phyloP scores from a whole-genome alignment of 139 green algal genomes.

The Marvania coccoides region DNA sequence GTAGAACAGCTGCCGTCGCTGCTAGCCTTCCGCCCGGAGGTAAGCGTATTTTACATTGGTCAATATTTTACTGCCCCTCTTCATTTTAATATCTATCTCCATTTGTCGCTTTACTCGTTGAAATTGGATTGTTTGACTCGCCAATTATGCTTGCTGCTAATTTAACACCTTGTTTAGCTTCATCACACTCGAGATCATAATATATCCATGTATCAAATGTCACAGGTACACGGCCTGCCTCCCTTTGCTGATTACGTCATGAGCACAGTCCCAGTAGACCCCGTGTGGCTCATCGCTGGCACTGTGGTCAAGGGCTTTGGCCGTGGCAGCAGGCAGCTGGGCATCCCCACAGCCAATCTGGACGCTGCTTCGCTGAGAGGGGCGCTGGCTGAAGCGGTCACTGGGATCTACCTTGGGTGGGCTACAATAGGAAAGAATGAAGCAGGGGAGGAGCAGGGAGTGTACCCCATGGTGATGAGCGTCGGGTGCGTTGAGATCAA shows the following conservation, averaged over 20 bases:
- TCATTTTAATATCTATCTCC: too few species aligned
- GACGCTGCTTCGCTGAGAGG: slow-evolving; percentile 43
- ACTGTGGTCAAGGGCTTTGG: slow-evolving; percentile 90
- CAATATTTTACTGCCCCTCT: too few species aligned
- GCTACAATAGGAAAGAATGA: slow-evolving; percentile 5
- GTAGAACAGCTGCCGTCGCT: slow-evolving; percentile 61
- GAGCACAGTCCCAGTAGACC: slow-evolving; percentile 42
- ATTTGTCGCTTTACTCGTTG: too few species aligned
- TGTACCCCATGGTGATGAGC: slow-evolving; percentile 33
- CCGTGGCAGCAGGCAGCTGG: slow-evolving; percentile 75
- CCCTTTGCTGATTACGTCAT: slow-evolving; percentile 46
- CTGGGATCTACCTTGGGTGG: slow-evolving; percentile 53
- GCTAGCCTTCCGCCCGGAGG: slow-evolving; percentile 63
- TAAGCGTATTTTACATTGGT: too few species aligned
- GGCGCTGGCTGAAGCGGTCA: slow-evolving; percentile 55
- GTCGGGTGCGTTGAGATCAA: too few species aligned
- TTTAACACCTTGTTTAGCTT: too few species aligned
- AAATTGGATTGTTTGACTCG: too few species aligned
- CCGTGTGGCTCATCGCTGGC: slow-evolving; percentile 55
- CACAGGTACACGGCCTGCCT: slow-evolving; percentile 57
- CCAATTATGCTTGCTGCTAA: too few species aligned
- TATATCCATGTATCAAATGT: too few species aligned
- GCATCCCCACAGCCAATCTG: slow-evolving; percentile 91
- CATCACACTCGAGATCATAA: too few species aligned
- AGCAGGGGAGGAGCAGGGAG: too few species aligned